phyloP scores from a whole-genome alignment of 2,329 filamentous ascomycete genomes.

The Neopestalotiopsis sp. region DNA sequence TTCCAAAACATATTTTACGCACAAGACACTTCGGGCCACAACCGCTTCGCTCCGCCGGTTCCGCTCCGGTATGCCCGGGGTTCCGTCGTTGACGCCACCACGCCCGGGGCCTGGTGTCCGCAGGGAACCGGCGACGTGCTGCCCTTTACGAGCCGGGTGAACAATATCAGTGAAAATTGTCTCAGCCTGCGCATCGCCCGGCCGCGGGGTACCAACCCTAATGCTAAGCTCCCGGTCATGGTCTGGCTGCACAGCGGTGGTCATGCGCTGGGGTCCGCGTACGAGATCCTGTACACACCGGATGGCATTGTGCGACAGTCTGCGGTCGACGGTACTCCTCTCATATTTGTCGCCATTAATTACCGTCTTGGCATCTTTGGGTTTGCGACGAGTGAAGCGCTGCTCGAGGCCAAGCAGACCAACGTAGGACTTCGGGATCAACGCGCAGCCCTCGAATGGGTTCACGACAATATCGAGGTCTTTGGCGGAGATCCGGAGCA shows the following conservation, averaged over 20 bases:
- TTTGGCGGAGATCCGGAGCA: slow-evolving; percentile 25
- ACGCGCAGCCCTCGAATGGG: slow-evolving; percentile 36
- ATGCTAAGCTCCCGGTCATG: slow-evolving; percentile 29
- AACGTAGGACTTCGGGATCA: slow-evolving; percentile 39
- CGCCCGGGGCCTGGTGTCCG: not conserved
- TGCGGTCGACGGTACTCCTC: not conserved
- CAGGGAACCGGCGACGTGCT: not conserved
- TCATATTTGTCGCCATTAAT: slow-evolving; percentile 8
- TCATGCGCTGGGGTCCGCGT: not conserved
- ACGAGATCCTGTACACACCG: not conserved
- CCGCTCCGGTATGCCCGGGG: slow-evolving; percentile 27
- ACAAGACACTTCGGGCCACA: slow-evolving; percentile 34
- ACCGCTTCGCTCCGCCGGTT: slow-evolving; percentile 38
- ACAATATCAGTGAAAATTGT: not conserved
- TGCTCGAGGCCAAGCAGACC: slow-evolving; percentile 29
- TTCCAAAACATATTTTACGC: slow-evolving; percentile 39
- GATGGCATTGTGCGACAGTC: not conserved
- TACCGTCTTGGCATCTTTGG: slow-evolving; percentile 10
- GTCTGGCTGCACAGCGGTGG: slow-evolving; percentile 32
- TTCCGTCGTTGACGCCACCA: slow-evolving; percentile 33
- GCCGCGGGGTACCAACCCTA: slow-evolving; percentile 18
- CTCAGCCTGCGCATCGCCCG: slow-evolving; percentile 26
- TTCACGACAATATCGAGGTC: slow-evolving; percentile 24
- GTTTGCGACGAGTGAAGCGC: slow-evolving; percentile 16
- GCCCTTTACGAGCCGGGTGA: not conserved